These are phyloP conservation scores for Hortiboletus campestris DNA, from an alignment of 768 basidiomycete genomes.

Conservation along the genomic window DNA sequence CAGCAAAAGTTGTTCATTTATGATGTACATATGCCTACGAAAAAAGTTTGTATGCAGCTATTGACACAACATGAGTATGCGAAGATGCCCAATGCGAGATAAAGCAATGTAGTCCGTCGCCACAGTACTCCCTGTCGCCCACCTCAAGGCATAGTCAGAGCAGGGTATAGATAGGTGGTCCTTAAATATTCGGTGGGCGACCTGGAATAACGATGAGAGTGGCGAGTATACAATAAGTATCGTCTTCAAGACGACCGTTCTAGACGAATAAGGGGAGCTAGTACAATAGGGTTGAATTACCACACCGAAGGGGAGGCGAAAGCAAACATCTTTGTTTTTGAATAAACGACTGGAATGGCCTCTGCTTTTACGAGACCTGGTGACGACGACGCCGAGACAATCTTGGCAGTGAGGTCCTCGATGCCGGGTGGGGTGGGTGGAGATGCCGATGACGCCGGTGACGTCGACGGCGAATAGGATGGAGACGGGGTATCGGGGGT, in stretches of 20 bases:
- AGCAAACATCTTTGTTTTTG: slow-evolving; percentile 62
- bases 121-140: slow-evolving; percentile 25
- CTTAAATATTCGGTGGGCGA: slow-evolving; percentile 28
- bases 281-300: slow-evolving; percentile 40
- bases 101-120: slow-evolving; percentile 27
- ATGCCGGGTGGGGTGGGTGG: slow-evolving; percentile 56
- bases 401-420: slow-evolving; percentile 51
- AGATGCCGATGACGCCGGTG: slow-evolving; percentile 60
- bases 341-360: slow-evolving; percentile 30
- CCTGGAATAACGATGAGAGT: neutral
- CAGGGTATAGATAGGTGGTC: slow-evolving; percentile 35
- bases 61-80: slow-evolving; percentile 39
- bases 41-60: slow-evolving; percentile 32
- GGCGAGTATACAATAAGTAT: slow-evolving; percentile 23
- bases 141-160: slow-evolving; percentile 14
- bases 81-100: slow-evolving; percentile 28
- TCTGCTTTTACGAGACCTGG: slow-evolving; percentile 28
- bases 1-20: slow-evolving; percentile 28
- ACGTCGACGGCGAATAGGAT: slow-evolving; percentile 49
- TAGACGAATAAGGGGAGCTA: slow-evolving; percentile 22
- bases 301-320: slow-evolving; percentile 60
- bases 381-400: slow-evolving; percentile 40
- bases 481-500: slow-evolving; percentile 58
- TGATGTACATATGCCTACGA: slow-evolving; percentile 37
- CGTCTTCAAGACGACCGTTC: slow-evolving; percentile 33